Evolutionary conservation across 2,329 filamentous ascomycete genomes (phyloP).

Genomic region (Intubia oerlemansii): DNA sequence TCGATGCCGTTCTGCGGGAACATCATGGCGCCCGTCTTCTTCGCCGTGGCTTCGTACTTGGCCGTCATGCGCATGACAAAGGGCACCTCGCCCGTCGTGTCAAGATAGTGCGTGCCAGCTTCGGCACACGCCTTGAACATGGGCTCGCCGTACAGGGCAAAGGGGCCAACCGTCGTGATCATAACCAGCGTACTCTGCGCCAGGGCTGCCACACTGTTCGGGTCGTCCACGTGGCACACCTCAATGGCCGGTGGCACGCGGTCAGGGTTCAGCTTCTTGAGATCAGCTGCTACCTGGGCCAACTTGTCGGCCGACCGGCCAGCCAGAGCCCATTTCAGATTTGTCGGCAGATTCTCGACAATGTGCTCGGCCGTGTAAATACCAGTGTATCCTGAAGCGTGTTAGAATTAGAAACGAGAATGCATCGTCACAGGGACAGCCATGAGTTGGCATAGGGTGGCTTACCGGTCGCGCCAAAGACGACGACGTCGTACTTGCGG

Average conservation of each 20-base stretch:
- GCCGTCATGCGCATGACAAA: constrained; percentile 38
- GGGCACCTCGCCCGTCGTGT: constrained; percentile 38
- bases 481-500: constrained; percentile 33
- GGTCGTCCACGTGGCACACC: constrained; percentile 23
- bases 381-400: constrained; percentile 56
- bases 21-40: constrained; percentile 32
- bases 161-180: constrained; percentile 39
- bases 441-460: not conserved
- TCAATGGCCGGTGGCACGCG: constrained; percentile 44
- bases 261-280: constrained; percentile 46
- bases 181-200: constrained; percentile 34
- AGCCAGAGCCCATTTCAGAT: constrained; percentile 72
- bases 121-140: constrained; percentile 40
- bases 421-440: too few species aligned
- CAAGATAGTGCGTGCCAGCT: constrained; percentile 41
- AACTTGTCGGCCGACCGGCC: constrained; percentile 66
- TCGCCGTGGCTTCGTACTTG: constrained; percentile 32
- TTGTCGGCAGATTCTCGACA: constrained; percentile 44
- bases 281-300: constrained; percentile 40
- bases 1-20: constrained; percentile 41
- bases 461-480: constrained; percentile 36
- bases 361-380: constrained; percentile 58
- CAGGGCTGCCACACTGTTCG: constrained; percentile 21
- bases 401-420: not conserved
- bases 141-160: constrained; percentile 31